phyloP scores from a whole-genome alignment of 106 monocot species.

The Dactylorhiza incarnata region DNA sequence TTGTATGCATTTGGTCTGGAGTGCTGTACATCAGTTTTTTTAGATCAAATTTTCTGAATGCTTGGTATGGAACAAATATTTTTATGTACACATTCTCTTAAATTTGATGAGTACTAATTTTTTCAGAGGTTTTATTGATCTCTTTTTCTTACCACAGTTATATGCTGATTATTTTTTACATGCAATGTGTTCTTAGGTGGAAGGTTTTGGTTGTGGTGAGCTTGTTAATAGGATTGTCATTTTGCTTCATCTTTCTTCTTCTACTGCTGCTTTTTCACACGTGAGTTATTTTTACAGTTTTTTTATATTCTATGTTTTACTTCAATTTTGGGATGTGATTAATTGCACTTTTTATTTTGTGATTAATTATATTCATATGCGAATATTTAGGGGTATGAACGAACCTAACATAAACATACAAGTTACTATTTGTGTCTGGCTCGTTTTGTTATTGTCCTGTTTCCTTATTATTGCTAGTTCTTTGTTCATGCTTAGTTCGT shows the following conservation, averaged over 20 bases:
- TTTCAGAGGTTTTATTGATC: background rate
- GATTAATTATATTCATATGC: background rate
- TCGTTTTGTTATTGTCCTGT: too few species aligned
- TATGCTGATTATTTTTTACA: background rate
- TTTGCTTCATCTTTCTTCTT: conserved; percentile 70
- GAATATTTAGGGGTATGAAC: too few species aligned
- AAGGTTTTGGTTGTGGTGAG: conserved; percentile 38
- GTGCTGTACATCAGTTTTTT: conserved; percentile 56
- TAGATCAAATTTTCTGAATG: conserved; percentile 17
- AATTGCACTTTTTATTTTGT: background rate
- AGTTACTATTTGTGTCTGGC: too few species aligned
- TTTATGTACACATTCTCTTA: background rate
- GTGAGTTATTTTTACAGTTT: conserved; percentile 21
- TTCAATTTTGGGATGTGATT: background rate
- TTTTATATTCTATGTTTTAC: background rate
- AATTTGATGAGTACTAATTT: background rate
- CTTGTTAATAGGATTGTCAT: conserved; percentile 32
- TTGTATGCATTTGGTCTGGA: conserved; percentile 69
- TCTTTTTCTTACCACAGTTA: background rate
- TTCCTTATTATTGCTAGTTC: too few species aligned
- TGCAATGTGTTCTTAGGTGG: conserved; percentile 55
- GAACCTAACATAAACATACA: too few species aligned
- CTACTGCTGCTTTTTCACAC: conserved; percentile 74
- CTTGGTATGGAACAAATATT: conserved; percentile 45
- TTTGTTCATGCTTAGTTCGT: too few species aligned